Evolutionary conservation across 805 yeast species (phyloP).

Genomic region (Suhomyces sp.): DNA sequence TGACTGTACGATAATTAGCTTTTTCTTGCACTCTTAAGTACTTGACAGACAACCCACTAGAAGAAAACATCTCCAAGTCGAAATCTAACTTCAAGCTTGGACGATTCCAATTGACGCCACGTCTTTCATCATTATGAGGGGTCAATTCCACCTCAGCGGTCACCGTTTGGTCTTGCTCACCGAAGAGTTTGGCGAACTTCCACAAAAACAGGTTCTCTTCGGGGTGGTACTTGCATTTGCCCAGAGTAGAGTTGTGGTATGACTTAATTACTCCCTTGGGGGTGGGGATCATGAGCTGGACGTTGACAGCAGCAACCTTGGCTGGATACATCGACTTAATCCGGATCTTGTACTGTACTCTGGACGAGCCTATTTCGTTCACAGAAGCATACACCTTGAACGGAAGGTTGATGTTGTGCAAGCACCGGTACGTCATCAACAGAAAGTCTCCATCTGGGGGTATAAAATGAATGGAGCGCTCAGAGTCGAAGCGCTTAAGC

Average conservation of each 20-base stretch:
- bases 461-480: conserved; percentile 62
- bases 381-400: conserved; percentile 61
- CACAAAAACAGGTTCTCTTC: conserved; percentile 65
- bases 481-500: conserved; percentile 62
- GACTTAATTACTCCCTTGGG: conserved; percentile 43
- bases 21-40: conserved; percentile 64
- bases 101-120: conserved; percentile 49
- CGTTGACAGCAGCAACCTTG: conserved; percentile 60
- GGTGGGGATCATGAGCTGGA: conserved; percentile 62
- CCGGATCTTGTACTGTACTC: conserved; percentile 55
- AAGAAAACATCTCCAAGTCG: conserved; percentile 66
- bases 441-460: conserved; percentile 91
- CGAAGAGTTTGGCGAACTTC: conserved; percentile 67
- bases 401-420: conserved; percentile 60
- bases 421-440: conserved; percentile 63
- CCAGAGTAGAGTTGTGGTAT: conserved; percentile 45
- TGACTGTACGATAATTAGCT: conserved; percentile 64
- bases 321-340: conserved; percentile 60
- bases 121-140: conserved; percentile 4
- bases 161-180: conserved; percentile 61
- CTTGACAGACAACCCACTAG: conserved; percentile 73
- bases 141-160: conserved; percentile 51
- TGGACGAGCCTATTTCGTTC: conserved; percentile 39
- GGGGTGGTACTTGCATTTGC: conserved; percentile 66
- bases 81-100: conserved; percentile 77